Conservation (phyloP, 2,329 filamentous ascomycete genomes). For the Colletotrichum costaricense region DNA sequence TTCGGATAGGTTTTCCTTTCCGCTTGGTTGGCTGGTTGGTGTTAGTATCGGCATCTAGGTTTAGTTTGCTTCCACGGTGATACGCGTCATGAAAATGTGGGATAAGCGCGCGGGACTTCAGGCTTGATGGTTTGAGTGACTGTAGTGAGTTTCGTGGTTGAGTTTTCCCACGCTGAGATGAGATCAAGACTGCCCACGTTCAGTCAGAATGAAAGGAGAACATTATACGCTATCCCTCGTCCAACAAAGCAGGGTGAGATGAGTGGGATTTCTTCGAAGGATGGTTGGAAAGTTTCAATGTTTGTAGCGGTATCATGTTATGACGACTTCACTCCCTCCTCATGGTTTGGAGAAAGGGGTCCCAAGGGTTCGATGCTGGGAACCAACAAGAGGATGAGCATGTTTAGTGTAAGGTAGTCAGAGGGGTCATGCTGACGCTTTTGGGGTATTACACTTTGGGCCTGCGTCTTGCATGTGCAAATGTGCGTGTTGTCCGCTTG, state of each 20-base stretch:
- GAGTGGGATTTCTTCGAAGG: background rate
- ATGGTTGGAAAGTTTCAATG: background rate
- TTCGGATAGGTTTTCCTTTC: background rate
- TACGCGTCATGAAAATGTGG: background rate
- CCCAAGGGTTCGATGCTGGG: background rate
- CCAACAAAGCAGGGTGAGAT: too few species aligned
- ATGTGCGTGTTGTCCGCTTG: background rate
- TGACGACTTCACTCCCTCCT: background rate
- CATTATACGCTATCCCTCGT: too few species aligned
- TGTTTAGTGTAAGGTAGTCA: background rate
- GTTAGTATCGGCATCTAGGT: background rate
- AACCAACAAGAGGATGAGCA: background rate
- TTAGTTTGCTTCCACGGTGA: background rate
- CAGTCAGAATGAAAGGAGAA: background rate
- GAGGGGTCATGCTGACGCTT: background rate
- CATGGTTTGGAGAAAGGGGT: background rate
- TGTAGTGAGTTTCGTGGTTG: background rate
- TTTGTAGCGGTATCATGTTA: background rate
- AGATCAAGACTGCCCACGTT: background rate
- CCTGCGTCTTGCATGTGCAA: background rate
- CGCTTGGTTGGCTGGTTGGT: background rate
- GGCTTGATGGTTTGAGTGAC: background rate
- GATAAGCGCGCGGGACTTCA: background rate
- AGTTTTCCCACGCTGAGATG: background rate
- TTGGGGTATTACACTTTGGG: background rate